Conservation (phyloP, 805 yeast genomes). For the Grigorovia jiainica region DNA sequence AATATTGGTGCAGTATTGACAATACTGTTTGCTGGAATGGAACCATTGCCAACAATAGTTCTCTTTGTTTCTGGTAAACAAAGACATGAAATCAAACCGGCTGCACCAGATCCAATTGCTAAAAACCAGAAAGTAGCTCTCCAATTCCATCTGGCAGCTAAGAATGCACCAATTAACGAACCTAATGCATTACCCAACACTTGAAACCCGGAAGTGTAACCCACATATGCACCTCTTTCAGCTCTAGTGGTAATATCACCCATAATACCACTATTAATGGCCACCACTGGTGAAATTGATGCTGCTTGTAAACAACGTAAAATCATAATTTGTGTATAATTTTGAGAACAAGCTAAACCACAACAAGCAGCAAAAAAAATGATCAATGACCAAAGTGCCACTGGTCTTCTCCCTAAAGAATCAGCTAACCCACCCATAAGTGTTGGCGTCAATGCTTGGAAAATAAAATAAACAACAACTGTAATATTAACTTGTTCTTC, state of each 20-base stretch:
- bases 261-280: constrained; percentile 59
- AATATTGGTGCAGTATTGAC: constrained; percentile 41
- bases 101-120: constrained; percentile 50
- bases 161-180: constrained; percentile 50
- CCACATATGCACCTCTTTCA: constrained; percentile 64
- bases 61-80: constrained; percentile 71
- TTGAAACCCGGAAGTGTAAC: constrained; percentile 54
- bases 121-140: constrained; percentile 71
- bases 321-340: constrained; percentile 50
- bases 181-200: constrained; percentile 72
- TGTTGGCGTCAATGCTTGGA: constrained; percentile 73
- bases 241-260: constrained; percentile 62
- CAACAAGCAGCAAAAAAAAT: constrained; percentile 53
- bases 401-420: constrained; percentile 60
- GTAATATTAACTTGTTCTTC: constrained; percentile 57
- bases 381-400: constrained; percentile 43
- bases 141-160: constrained; percentile 49
- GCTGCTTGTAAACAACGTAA: constrained; percentile 70
- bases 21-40: constrained; percentile 39
- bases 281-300: constrained; percentile 66
- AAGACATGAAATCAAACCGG: constrained; percentile 28
- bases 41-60: constrained; percentile 64
- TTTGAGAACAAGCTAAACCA: constrained; percentile 52
- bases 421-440: constrained; percentile 67
- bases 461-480: constrained; percentile 63